These are phyloP conservation scores for Violaceomyces palustris DNA, from an alignment of 1,284 basidiomycete genomes.

Conservation along the genomic window DNA sequence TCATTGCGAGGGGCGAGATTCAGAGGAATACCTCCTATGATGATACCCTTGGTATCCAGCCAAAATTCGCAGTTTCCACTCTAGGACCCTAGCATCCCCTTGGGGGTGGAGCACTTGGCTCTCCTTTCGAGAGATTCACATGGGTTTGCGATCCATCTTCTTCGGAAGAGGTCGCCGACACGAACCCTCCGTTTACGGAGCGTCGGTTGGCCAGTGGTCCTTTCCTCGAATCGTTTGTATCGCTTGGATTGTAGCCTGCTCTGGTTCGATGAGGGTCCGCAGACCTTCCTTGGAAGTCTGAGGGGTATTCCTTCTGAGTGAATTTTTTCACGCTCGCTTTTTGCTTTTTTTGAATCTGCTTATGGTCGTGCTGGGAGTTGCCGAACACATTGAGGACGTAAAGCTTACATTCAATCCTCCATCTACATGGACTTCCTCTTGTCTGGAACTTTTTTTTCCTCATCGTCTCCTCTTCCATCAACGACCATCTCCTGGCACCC, in stretches of 20 bases:
- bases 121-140: constrained; percentile 48
- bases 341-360: too few relatives aligned
- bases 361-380: too few relatives aligned
- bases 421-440: too few relatives aligned
- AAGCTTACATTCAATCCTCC: too few relatives aligned
- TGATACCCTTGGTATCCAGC: constrained; percentile 53
- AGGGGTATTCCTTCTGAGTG: constrained; percentile 28
- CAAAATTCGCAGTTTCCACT: constrained; percentile 55
- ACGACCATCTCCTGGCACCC: too few relatives aligned
- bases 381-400: too few relatives aligned
- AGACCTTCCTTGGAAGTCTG: constrained; percentile 55
- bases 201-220: constrained; percentile 46
- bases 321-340: too few relatives aligned
- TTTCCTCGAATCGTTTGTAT: constrained; percentile 45
- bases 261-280: constrained; percentile 52
- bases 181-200: constrained; percentile 51
- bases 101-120: constrained; percentile 46
- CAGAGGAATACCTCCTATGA: constrained; percentile 50
- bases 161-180: constrained; percentile 40
- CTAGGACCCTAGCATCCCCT: constrained; percentile 47
- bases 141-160: constrained; percentile 40
- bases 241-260: constrained; percentile 51
- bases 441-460: too few relatives aligned
- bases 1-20: too few relatives aligned
- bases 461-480: too few relatives aligned